Evolutionary conservation across 129 eudicot species (phyloP).

Genomic region (Chrysanthemum seticuspe): DNA sequence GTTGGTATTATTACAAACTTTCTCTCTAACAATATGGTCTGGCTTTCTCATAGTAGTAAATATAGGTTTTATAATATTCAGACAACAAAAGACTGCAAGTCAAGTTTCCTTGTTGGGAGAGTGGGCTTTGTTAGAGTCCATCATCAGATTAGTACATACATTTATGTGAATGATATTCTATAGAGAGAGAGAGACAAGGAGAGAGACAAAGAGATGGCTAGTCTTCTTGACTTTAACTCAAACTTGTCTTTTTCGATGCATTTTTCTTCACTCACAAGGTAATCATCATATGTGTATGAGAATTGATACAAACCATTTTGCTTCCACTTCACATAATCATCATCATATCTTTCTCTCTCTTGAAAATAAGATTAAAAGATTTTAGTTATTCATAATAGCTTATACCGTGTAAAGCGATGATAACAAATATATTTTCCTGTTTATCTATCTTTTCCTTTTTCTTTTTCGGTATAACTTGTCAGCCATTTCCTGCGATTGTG

Average conservation of each 20-base stretch:
- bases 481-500: no score
- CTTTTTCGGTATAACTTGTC: no score
- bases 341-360: conserved; percentile 30
- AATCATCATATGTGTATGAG: conserved; percentile 64
- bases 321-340: conserved; percentile 56
- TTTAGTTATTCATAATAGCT: no score
- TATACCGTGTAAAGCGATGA: no score
- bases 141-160: conserved; percentile 24
- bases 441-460: no score
- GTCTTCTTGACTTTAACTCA: conserved; percentile 74
- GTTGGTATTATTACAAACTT: conserved; percentile 17
- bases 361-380: no score
- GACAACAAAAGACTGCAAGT: conserved; percentile 14
- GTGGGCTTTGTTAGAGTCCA: conserved; percentile 27
- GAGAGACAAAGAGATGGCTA: conserved; percentile 25
- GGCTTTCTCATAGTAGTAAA: conserved; percentile 64
- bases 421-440: no score
- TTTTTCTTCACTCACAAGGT: conserved; percentile 96
- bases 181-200: conserved; percentile 25
- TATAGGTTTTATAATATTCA: not conserved
- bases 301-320: conserved; percentile 58
- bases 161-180: not conserved
- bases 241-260: conserved; percentile 54
- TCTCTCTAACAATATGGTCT: conserved; percentile 38
- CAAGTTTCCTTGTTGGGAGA: conserved; percentile 29